phyloP scores from a whole-genome alignment of 768 basidiomycete genomes.

The Boletellus emodensis region DNA sequence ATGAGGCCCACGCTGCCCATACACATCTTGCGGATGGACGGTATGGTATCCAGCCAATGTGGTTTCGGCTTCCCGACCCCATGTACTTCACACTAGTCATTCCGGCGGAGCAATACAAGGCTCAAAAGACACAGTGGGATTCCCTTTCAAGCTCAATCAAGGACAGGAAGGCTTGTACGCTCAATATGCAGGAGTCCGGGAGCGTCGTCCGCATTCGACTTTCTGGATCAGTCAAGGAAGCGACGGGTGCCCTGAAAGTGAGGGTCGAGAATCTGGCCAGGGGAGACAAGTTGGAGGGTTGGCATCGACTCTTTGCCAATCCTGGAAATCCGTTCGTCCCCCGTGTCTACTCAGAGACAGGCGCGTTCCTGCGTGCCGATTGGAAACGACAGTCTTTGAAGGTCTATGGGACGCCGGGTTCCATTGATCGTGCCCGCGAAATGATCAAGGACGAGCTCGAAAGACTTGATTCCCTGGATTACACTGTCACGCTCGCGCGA shows the following conservation, averaged over 20 bases:
- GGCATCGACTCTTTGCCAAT: conserved; percentile 45
- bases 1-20: conserved; percentile 41
- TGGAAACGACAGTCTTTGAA: conserved; percentile 42
- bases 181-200: conserved; percentile 27
- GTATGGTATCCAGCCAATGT: conserved; percentile 34
- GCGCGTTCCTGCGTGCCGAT: conserved; percentile 44
- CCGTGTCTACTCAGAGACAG: conserved; percentile 33
- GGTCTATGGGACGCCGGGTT: conserved; percentile 40
- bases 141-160: conserved; percentile 35
- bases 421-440: conserved; percentile 40
- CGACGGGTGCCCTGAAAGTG: conserved; percentile 55
- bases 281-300: conserved; percentile 47
- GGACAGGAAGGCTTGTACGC: conserved; percentile 34
- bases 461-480: conserved; percentile 43
- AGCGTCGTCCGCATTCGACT: conserved; percentile 39
- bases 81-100: conserved; percentile 50
- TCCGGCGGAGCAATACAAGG: conserved; percentile 44
- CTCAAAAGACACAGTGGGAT: conserved; percentile 50
- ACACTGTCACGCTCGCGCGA: conserved; percentile 35
- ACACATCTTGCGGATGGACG: conserved; percentile 33
- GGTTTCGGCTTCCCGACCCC: conserved; percentile 44
- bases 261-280: conserved; percentile 51
- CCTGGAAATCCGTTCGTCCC: conserved; percentile 32
- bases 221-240: conserved; percentile 49
- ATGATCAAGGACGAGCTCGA: conserved; percentile 47